Base-by-base conservation (phyloP, 2,329 filamentous ascomycete genomes). In the Cladosporium sp. region DNA sequence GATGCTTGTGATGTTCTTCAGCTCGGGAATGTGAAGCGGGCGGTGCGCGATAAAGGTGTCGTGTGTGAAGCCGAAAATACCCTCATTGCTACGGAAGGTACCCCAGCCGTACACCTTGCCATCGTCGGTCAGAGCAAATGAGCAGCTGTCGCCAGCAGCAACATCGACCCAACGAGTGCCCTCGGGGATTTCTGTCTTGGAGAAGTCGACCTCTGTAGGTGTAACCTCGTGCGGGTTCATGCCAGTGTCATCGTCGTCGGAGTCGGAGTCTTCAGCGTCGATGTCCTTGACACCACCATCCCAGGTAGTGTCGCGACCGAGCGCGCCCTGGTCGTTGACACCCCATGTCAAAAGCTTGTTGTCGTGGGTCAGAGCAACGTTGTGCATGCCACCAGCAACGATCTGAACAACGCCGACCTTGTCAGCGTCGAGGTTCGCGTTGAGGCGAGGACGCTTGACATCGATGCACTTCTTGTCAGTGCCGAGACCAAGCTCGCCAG, bases 311-410 rank as follows among this genome's bases (percentile, higher is more conserved):
- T 91, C 86, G 74, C 92, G 85, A 50, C 92, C 92, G 44, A 96
- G 84, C 10, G 92, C 91, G 68, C 90, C 90, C 74, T 93, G 88
- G 74, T 96, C 92, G 75, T 95, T 95, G 71, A 95, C 91, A 63
- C 92, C 92, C 92, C 92, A 96, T 31, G 91, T 93, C 63, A 92
- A 80, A 71, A 96, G 90, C 79, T 88, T 89, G 82, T 93, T 92
- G 77, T 94, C 89, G 70, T 88, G 85, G 59, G 92, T 94, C 62
- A 95, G 80, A 3, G 89, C 91, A 68, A 90, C 82, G 62, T 85
- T 88, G 78, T 96, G 92, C 91, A 96, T 94, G 65, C 91, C 91
- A 67, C 92, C 92, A 67, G 89, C 88, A 60, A 90, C 88, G 65
- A 96, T 79, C 77, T 91, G 88, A 2, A 95, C 91, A 40, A 95